Conservation (phyloP, 2,329 filamentous ascomycete genomes). For the Colletotrichum eremochloae region DNA sequence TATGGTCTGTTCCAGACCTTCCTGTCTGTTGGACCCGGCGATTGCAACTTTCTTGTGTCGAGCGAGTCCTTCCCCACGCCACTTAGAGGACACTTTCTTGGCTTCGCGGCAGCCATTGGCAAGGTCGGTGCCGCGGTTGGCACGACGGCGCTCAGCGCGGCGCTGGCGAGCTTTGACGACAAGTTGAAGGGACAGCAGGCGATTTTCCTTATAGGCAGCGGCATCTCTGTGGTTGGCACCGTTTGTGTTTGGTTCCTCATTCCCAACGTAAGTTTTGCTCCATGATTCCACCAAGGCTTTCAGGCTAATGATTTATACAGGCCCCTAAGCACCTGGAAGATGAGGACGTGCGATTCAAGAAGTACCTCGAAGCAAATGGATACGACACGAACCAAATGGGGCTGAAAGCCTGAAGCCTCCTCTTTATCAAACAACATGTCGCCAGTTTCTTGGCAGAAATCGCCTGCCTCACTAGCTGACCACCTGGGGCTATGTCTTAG, state of each 20-base stretch:
- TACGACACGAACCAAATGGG: slow-evolving; percentile 44
- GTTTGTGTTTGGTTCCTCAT: slow-evolving; percentile 47
- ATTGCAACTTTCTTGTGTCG: slow-evolving; percentile 62
- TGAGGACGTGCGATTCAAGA: slow-evolving; percentile 44
- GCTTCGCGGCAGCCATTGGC: slow-evolving; percentile 63
- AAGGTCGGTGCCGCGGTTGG: slow-evolving; percentile 66
- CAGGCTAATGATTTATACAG: slow-evolving; percentile 4
- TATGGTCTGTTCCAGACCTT: slow-evolving; percentile 65
- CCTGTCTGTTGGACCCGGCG: slow-evolving; percentile 62
- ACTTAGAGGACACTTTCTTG: slow-evolving; percentile 63
- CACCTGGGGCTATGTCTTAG: too few relatives aligned
- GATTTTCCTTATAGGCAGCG: slow-evolving; percentile 48
- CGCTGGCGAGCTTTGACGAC: slow-evolving; percentile 41
- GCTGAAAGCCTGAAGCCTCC: slow-evolving; percentile 22
- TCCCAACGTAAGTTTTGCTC: slow-evolving; percentile 38
- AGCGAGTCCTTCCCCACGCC: slow-evolving; percentile 65
- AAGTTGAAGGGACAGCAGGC: slow-evolving; percentile 45
- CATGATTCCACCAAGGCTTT: too few relatives aligned
- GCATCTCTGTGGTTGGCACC: slow-evolving; percentile 46
- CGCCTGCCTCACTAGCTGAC: not conserved
- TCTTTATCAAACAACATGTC: not conserved
- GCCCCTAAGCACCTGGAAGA: slow-evolving; percentile 44
- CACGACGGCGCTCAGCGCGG: slow-evolving; percentile 49
- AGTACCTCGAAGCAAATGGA: slow-evolving; percentile 42
- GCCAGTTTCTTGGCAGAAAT: not conserved